Base-by-base conservation (phyloP, 2,329 filamentous ascomycete genomes). In the Diaporthe sp. region DNA sequence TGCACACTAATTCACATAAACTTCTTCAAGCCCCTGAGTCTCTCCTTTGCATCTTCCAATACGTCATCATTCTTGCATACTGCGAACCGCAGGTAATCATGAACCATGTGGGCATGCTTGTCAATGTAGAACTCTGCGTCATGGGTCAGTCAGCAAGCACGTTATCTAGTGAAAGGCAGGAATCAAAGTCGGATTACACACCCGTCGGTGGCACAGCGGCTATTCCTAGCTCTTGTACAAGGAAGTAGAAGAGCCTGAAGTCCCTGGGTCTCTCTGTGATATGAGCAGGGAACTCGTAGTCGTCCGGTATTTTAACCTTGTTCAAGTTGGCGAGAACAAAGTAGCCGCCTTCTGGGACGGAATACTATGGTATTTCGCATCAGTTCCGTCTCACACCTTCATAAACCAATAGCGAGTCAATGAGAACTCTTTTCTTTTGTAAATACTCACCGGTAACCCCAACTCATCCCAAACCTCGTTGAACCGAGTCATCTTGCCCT, bases 301-400 rank as follows among this genome's bases (percentile, higher is more conserved):
- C 34, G 9, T 62, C 59, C n/a, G 59, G 25, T 39, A 62, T 39
- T 46, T 42, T 62, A 12, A 62, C 31, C 59, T 62, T 62, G 34
- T 13, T 39, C 22, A 62, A 19, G 25, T 62, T 62, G 25, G 42
- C 59, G 22, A 62, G 42, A 62, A 62, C 59, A 62, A 62, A 62
- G 28, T 62, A 62, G 9, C 59, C 59, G 1, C 59, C 59, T 46
- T 62, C 34, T 62, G 59, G 59, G n/a, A 39, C 13, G 28, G 59
- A 39, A 3, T 34, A 62, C 34, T 55, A 55, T 15, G 13, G 9
- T 31, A 10, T 17, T 31, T 28, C 0, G 51, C 25, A 31, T 55
- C 25, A 55, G 51, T 55, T 55, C 51, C 51, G 25, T 31, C 31
- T 4, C 51, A 55, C n/a, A 28, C 51, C 51, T 55, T 25, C 13